These are phyloP conservation scores for Escallonia herrerae DNA, from an alignment of 129 eudicot species.

Conservation along the genomic window DNA sequence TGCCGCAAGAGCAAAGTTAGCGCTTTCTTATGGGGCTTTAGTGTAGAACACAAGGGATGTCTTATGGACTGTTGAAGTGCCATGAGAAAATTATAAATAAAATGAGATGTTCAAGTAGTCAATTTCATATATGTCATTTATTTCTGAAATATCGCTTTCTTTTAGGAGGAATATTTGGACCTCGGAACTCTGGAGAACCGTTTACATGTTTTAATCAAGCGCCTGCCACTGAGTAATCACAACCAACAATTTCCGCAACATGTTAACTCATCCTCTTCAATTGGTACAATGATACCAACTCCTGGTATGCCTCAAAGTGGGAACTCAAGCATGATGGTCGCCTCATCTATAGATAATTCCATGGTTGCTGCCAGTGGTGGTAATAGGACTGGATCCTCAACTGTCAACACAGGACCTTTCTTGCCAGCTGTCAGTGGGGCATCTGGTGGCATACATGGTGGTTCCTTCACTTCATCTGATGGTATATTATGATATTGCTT, in stretches of 20 bases:
- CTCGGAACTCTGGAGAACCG: slow-evolving; percentile 64
- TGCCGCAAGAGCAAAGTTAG: background rate
- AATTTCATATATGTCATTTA: background rate
- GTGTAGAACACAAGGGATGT: background rate
- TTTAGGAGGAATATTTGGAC: slow-evolving; percentile 78
- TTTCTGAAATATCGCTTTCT: background rate
- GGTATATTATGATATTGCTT: slow-evolving; percentile 26
- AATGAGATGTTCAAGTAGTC: too few relatives aligned
- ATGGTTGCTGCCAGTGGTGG: slow-evolving; percentile 25
- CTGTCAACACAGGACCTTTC: background rate
- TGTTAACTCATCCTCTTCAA: slow-evolving; percentile 45
- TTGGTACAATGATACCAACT: slow-evolving; percentile 88
- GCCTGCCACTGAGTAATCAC: slow-evolving; percentile 31
- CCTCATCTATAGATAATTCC: slow-evolving; percentile 52
- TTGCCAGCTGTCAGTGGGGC: slow-evolving; percentile 1
- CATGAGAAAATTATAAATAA: background rate
- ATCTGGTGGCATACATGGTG: slow-evolving; percentile 38
- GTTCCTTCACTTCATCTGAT: slow-evolving; percentile 48
- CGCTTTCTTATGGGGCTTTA: background rate
- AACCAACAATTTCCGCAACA: slow-evolving; percentile 54
- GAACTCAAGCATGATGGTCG: slow-evolving; percentile 39
- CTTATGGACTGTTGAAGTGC: background rate
- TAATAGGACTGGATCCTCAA: slow-evolving; percentile 22
- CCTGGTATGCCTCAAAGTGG: slow-evolving; percentile 83
- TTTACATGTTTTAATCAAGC: slow-evolving; percentile 42